Evolutionary conservation across 2,329 filamentous ascomycete species (phyloP).

Genomic region (Anisogramma anomala): DNA sequence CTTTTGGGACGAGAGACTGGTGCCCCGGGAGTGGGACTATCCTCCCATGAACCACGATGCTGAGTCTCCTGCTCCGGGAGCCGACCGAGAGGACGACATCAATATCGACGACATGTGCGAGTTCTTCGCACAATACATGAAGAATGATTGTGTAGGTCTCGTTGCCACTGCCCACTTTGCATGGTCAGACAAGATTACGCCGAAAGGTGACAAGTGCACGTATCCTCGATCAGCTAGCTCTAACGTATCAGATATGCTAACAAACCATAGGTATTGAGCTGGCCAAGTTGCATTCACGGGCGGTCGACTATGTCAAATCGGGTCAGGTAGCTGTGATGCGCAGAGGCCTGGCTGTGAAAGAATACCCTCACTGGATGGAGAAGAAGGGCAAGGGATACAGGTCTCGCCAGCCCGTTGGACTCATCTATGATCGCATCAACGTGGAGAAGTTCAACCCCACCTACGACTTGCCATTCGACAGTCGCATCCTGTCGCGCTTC

Average conservation of each 20-base stretch:
- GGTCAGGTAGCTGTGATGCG: constrained; percentile 64
- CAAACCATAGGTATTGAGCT: constrained; percentile 48
- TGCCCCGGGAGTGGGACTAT: constrained; percentile 59
- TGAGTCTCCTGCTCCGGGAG: not conserved
- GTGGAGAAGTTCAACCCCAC: constrained; percentile 48
- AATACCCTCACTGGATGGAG: constrained; percentile 84
- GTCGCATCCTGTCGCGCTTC: constrained; percentile 56
- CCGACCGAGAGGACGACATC: constrained; percentile 38
- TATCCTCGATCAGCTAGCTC: not conserved
- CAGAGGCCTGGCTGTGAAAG: constrained; percentile 43
- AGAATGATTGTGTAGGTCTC: constrained; percentile 67
- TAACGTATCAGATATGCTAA: not conserved
- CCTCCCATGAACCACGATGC: constrained; percentile 64
- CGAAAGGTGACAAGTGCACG: constrained; percentile 57
- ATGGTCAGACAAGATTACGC: constrained; percentile 58
- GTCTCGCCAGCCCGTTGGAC: constrained; percentile 63
- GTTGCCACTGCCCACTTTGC: constrained; percentile 80
- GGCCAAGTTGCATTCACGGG: constrained; percentile 73
- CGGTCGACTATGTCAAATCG: constrained; percentile 91
- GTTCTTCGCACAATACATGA: constrained; percentile 90
- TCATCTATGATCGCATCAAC: constrained; percentile 65
- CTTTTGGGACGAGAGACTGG: constrained; percentile 71
- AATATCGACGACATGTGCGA: constrained; percentile 60
- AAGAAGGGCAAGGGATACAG: constrained; percentile 50
- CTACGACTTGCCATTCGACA: constrained; percentile 65